These are phyloP conservation scores for Exsudoporus floridanus DNA, from an alignment of 1,284 basidiomycete genomes.

Conservation along the genomic window DNA sequence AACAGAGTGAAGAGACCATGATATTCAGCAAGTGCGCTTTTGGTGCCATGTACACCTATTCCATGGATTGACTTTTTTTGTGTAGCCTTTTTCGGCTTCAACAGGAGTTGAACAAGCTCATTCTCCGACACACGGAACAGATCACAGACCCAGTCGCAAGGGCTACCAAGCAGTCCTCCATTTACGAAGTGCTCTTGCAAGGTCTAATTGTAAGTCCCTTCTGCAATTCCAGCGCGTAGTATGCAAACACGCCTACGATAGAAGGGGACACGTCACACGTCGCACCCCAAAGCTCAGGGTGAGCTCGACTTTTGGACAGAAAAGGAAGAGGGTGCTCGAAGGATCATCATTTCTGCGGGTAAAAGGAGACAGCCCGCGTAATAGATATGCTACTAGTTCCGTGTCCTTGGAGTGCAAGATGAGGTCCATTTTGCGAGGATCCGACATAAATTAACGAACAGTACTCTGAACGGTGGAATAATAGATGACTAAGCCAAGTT, in stretches of 20 bases:
- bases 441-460: conserved; percentile 23
- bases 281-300: conserved; percentile 58
- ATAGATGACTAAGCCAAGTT: conserved; percentile 4
- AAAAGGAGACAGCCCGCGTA: conserved; percentile 30
- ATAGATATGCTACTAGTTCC: conserved; percentile 18
- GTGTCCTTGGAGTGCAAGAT: conserved; percentile 13
- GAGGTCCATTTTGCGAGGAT: conserved; percentile 17
- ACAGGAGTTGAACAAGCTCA: conserved; percentile 80
- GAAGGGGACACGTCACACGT: conserved; percentile 51
- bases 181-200: conserved; percentile 78
- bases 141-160: conserved; percentile 60
- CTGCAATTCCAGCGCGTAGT: not conserved
- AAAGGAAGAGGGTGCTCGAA: conserved; percentile 53
- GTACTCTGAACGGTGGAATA: conserved; percentile 10
- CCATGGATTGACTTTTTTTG: conserved; percentile 4
- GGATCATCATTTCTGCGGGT: conserved; percentile 50
- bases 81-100: conserved; percentile 80
- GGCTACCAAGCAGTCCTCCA: conserved; percentile 67
- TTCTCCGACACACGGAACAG: conserved; percentile 69
- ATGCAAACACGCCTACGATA: conserved; percentile 24
- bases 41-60: not conserved
- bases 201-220: conserved; percentile 65
- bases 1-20: conserved; percentile 89
- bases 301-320: conserved; percentile 61
- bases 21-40: conserved; percentile 81